phyloP scores from a whole-genome alignment of 331 rosid genomes.

The Rosa hybrid region DNA sequence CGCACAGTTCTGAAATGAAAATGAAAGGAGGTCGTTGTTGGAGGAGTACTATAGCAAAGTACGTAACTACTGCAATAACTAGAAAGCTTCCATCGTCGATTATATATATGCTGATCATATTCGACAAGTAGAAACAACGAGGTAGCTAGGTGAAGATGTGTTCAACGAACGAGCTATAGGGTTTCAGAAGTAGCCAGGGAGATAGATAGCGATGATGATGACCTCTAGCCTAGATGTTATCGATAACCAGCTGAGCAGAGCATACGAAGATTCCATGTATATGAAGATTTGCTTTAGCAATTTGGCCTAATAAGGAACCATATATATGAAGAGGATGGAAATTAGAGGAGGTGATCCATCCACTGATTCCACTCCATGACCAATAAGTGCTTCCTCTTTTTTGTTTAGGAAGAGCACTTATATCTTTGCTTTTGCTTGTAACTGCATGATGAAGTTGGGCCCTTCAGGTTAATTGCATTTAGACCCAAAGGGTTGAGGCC shows the following conservation, averaged over 20 bases:
- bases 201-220: not conserved
- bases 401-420: too few relatives aligned
- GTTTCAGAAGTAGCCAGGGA: not conserved
- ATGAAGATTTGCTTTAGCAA: not conserved
- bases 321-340: too few relatives aligned
- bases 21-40: not conserved
- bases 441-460: not conserved
- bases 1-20: not conserved
- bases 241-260: not conserved
- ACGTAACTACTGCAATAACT: not conserved
- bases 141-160: not conserved
- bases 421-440: too few relatives aligned
- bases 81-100: not conserved
- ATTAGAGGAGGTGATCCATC: too few relatives aligned
- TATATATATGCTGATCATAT: not conserved
- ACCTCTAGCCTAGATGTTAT: not conserved
- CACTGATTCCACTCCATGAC: too few relatives aligned
- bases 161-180: too few relatives aligned
- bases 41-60: not conserved
- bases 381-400: too few relatives aligned
- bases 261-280: too few relatives aligned
- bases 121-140: not conserved
- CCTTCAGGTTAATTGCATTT: not conserved
- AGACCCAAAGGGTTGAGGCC: not conserved
- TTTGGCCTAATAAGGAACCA: not conserved